Base-by-base conservation (phyloP, 2,329 filamentous ascomycete genomes). In the Magnaporthiopsis rhizophila region DNA sequence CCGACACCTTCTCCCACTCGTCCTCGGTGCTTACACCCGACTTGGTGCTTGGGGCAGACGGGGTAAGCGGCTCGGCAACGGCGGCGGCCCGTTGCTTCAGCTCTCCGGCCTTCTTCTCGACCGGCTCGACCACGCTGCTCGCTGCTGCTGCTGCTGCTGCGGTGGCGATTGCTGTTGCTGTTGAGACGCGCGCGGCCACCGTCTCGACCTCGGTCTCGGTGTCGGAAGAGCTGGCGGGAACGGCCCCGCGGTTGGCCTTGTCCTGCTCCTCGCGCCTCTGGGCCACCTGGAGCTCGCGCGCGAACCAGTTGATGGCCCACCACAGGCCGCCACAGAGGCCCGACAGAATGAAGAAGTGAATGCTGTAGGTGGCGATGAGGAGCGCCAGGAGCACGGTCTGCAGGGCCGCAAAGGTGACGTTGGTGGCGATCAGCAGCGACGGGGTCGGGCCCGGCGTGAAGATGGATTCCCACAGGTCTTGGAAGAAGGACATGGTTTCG, bases 251-350 rank as follows among this genome's bases (percentile, higher is more conserved):
- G 67, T 76, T 72, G 45, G 21, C 45, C 71, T 78, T 78, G 66
- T 79, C 74, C 62, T 75, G 75, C 66, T 79, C 76, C 66, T 78
- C 74, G 34, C 71, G 74, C 57, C 72, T 77, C 72, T 84, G 82
- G 66, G 79, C 79, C 62, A 74, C 73, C 66, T 77, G 78, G 61
- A 87, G 74, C 78, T 87, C 94, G 59, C 79, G 78, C 64, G 91
- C 92, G 73, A 99, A 98, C 95, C 95, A 99, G 83, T 98, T 98
- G 78, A 98, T 93, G 65, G 90, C 86, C 80, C 86, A 92, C 95
- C 95, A 99, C 50, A 98, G 82, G 5, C 90, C 90, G 38, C 80
- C 93, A 68, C 87, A 91, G 12, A 99, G 81, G 65, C 88, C 72
- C 15, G 91, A 96, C 7, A 99, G 84, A 65, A 94, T 82, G 67